phyloP scores from a whole-genome alignment of 2,329 filamentous ascomycete species.

The Penicillium digitatum region DNA sequence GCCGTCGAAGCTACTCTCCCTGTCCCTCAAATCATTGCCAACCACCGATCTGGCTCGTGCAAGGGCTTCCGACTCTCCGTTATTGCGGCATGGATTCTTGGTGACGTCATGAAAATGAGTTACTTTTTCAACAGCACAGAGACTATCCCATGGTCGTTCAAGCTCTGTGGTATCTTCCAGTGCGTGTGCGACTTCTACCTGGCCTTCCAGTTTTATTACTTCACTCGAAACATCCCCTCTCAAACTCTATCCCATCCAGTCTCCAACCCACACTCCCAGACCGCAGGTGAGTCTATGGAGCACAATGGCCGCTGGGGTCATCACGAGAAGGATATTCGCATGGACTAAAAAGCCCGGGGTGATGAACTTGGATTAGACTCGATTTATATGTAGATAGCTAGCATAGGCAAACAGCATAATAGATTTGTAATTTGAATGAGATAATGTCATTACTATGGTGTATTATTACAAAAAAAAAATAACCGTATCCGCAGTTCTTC shows the following conservation, averaged over 20 bases:
- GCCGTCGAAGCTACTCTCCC: slow-evolving; percentile 48
- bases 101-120: slow-evolving; percentile 50
- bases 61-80: slow-evolving; percentile 49
- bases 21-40: slow-evolving; percentile 47
- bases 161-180: slow-evolving; percentile 49
- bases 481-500: neutral
- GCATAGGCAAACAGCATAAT: slow-evolving; percentile 12
- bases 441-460: slow-evolving; percentile 6
- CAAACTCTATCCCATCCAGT: slow-evolving; percentile 18
- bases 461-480: neutral
- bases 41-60: slow-evolving; percentile 47
- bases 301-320: slow-evolving; percentile 27
- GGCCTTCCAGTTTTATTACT: slow-evolving; percentile 48
- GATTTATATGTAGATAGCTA: slow-evolving; percentile 20
- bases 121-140: slow-evolving; percentile 47
- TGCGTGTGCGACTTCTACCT: slow-evolving; percentile 47
- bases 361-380: slow-evolving; percentile 8
- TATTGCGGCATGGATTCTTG: slow-evolving; percentile 47
- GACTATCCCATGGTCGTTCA: slow-evolving; percentile 47
- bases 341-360: slow-evolving; percentile 25
- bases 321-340: slow-evolving; percentile 39
- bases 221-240: slow-evolving; percentile 24
- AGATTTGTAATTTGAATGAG: slow-evolving; percentile 20
- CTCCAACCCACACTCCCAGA: slow-evolving; percentile 16
- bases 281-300: slow-evolving; percentile 23